Evolutionary conservation across 306 rosid genomes (phyloP), one percentile per base, ranked within the genome.

Genomic region (Trifolium subterraneum): DNA sequence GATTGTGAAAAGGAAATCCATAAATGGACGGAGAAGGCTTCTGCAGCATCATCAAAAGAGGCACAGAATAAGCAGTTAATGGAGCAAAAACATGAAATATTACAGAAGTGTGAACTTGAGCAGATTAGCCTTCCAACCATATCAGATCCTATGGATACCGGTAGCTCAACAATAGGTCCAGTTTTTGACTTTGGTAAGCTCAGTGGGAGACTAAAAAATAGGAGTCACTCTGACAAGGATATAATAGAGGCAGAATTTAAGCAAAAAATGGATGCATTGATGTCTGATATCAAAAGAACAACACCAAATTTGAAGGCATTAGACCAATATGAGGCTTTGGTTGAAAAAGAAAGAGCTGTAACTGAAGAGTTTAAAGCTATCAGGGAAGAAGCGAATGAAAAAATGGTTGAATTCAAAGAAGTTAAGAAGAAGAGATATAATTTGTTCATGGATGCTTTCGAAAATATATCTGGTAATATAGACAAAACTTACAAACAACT

Each of bases 231-330:
- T 38, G 89, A 89, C 64, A 70, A 88, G 66, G 91, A 91, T 71
- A 91, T 88, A 78, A 80, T 86, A 78, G 98, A 94, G 84, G 62
- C 45, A 56, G 96, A 91, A 2, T 94, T 91, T 60, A 94, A 81
- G 89, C 94, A 87, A 75, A 90, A 90, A 71, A 86, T 85, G 79
- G 96, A 88, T 76, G 75, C 89, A 70, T 56, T 91, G 71, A 56
- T 80, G 69, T 83, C 96, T 62, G 96, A 91, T 74, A 94, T 91
- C 29, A 96, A 94, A 61, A 88, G 86, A 87, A 94, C 98, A 2
- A 91, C 97, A 13, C 97, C 98, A 36, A 94, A 94, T 87, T 80
- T 94, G 88, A 94, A 92, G 87, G 96, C 97, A 72, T 80, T 90
- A 75, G 97, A 91, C 68, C 97, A 94, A 71, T 91, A 94, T 73